Conservation (phyloP, 2,329 filamentous ascomycete species). For the Daldinia eschscholtzii region DNA sequence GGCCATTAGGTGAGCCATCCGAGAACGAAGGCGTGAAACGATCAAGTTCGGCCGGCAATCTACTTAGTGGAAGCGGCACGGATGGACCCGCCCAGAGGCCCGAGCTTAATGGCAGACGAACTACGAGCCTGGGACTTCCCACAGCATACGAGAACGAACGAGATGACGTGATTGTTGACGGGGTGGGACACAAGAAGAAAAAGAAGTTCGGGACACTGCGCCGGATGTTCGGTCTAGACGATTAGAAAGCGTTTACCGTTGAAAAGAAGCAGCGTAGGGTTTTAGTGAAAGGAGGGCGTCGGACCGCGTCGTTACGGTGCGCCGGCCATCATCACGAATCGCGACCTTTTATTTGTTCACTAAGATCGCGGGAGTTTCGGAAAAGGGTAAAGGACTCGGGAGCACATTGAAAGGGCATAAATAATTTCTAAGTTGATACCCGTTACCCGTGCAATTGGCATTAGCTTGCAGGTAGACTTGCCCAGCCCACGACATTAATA, state of each 20-base stretch:
- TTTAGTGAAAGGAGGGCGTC: conserved; percentile 40
- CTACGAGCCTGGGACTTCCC: conserved; percentile 48
- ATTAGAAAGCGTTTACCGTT: conserved; percentile 54
- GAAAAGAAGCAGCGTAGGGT: conserved; percentile 40
- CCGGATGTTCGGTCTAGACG: conserved; percentile 68
- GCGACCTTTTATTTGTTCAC: conserved; percentile 36
- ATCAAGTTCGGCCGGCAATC: conserved; percentile 50
- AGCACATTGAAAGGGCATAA: conserved; percentile 30
- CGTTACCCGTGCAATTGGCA: conserved; percentile 33
- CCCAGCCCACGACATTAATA: conserved; percentile 34
- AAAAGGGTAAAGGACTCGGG: conserved; percentile 26
- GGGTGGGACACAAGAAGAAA: conserved; percentile 49
- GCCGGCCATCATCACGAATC: conserved; percentile 28
- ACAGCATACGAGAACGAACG: conserved; percentile 50
- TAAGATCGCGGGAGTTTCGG: conserved; percentile 34
- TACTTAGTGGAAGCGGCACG: conserved; percentile 35
- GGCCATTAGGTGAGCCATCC: conserved; percentile 60
- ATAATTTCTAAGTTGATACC: conserved; percentile 42
- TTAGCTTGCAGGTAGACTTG: conserved; percentile 38
- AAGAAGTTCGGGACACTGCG: conserved; percentile 70
- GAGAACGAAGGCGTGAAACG: conserved; percentile 45
- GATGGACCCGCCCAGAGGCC: conserved; percentile 33
- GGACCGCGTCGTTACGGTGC: conserved; percentile 34
- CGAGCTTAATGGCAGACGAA: conserved; percentile 43
- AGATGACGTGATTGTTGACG: conserved; percentile 31